phyloP scores from a whole-genome alignment of 805 yeast genomes.

The Barnettozyma californica region DNA sequence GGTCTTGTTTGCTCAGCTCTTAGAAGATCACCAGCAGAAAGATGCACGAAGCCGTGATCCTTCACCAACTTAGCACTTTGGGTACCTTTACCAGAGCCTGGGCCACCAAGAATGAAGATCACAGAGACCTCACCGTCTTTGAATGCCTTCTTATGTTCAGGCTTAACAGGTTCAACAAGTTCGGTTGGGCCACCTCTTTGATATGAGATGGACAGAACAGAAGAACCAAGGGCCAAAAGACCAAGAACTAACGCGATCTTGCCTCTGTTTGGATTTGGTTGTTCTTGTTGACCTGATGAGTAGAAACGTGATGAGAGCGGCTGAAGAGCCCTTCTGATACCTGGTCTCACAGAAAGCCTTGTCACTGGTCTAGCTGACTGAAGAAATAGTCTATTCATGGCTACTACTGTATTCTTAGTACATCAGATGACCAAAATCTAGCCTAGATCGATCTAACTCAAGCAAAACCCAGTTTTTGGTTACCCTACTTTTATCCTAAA shows the following conservation, averaged over 20 bases:
- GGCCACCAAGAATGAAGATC: conserved; percentile 91
- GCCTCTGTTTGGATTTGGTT: conserved; percentile 22
- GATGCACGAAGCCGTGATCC: conserved; percentile 77
- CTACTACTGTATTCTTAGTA: not conserved
- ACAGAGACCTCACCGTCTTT: conserved; percentile 66
- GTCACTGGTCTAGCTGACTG: not conserved
- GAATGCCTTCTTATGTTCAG: conserved; percentile 38
- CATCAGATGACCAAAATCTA: not conserved
- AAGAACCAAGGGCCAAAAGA: conserved; percentile 42
- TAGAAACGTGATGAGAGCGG: not conserved
- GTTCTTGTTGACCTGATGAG: not conserved
- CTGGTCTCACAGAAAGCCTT: not conserved
- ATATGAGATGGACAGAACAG: conserved; percentile 37
- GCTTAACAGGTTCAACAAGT: conserved; percentile 33
- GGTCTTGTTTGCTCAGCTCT: conserved; percentile 85
- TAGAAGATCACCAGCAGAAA: conserved; percentile 93
- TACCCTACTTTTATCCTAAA: not conserved
- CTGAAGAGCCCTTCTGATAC: not conserved
- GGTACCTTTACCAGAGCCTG: conserved; percentile 97
- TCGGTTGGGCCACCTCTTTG: conserved; percentile 40
- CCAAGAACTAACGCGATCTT: conserved; percentile 36
- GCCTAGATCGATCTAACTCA: not conserved
- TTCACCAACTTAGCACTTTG: conserved; percentile 84
- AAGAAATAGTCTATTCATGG: conserved; percentile 1
- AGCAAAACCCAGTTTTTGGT: not conserved